Percentiles rank a stretch among this genome's conserved stretches.
phyloP scores from a whole-genome alignment of 768 basidiomycete genomes.

The Boletus subparvulus region DNA sequence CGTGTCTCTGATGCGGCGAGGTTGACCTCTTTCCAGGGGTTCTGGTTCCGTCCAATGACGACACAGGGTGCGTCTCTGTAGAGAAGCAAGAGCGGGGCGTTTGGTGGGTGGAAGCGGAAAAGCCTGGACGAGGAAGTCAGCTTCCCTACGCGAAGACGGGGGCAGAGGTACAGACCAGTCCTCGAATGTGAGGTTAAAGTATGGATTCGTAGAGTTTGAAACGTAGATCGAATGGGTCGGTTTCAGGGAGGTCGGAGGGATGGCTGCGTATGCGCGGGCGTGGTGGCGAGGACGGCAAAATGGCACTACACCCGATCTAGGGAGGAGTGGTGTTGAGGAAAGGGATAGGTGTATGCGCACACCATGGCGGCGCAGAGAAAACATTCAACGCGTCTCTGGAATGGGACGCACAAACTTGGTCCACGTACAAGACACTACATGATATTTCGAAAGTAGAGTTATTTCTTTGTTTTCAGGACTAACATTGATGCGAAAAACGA shows the following conservation, averaged over 20 bases:
- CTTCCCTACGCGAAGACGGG: conserved; percentile 27
- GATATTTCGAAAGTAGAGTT: too few relatives aligned
- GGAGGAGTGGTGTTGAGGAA: neutral
- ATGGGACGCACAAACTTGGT: neutral
- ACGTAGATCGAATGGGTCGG: conserved; percentile 60
- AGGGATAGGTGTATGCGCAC: conserved; percentile 27
- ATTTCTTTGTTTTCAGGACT: neutral
- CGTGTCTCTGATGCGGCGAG: conserved; percentile 51
- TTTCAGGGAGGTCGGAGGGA: conserved; percentile 23
- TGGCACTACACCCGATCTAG: neutral
- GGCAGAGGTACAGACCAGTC: conserved; percentile 63
- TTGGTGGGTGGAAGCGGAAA: conserved; percentile 71
- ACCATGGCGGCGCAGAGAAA: conserved; percentile 26
- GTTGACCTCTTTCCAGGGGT: conserved; percentile 98
- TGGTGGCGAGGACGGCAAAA: neutral
- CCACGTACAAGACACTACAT: neutral
- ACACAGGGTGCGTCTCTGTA: conserved; percentile 90
- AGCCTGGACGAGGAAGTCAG: conserved; percentile 46
- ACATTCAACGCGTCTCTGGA: conserved; percentile 23
- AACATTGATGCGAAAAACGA: neutral
- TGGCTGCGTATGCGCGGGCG: conserved; percentile 14
- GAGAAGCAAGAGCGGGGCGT: conserved; percentile 74
- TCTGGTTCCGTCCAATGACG: conserved; percentile 94
- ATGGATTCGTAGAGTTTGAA: conserved; percentile 77
- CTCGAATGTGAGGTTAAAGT: conserved; percentile 87